Percentiles rank a stretch among this genome's conserved stretches.
These are phyloP conservation scores for Suillus placidus DNA, from an alignment of 768 basidiomycete species.

Conservation along the genomic window DNA sequence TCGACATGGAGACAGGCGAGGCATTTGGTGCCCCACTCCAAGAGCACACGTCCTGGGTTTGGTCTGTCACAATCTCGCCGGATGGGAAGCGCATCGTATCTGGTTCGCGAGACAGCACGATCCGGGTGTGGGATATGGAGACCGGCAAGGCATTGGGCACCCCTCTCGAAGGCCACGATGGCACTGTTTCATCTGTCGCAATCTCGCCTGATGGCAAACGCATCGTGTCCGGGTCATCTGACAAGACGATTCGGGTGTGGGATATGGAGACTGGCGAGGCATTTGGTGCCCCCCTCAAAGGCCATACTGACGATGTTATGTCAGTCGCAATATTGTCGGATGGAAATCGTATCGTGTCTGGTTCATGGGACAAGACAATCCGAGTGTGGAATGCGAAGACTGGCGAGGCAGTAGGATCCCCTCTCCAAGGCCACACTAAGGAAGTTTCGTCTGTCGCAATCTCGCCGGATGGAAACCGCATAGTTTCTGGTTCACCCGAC, in stretches of 20 bases:
- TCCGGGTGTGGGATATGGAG: conserved; percentile 8
- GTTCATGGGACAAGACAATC: too few species aligned
- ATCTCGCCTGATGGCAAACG: conserved; percentile 7
- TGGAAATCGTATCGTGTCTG: too few species aligned
- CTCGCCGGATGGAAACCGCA: not conserved
- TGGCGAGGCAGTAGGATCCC: too few species aligned
- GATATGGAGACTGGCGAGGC: not conserved
- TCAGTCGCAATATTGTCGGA: too few species aligned
- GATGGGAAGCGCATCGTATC: conserved; percentile 4
- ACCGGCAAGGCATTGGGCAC: not conserved
- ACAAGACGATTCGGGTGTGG: conserved; percentile 8
- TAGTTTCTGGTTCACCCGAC: not conserved
- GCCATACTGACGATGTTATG: too few species aligned
- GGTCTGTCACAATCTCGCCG: not conserved
- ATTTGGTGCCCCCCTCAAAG: too few species aligned
- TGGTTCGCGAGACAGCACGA: conserved; percentile 1
- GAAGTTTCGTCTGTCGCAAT: not conserved
- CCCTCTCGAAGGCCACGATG: conserved; percentile 4
- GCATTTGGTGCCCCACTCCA: not conserved
- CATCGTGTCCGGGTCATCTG: not conserved
- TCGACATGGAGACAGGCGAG: not conserved
- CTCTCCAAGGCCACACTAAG: too few species aligned
- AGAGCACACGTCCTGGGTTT: not conserved
- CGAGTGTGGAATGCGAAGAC: too few species aligned
- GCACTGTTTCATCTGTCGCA: conserved; percentile 11